phyloP scores from a whole-genome alignment of 768 basidiomycete genomes.

The Pholiota molesta region DNA sequence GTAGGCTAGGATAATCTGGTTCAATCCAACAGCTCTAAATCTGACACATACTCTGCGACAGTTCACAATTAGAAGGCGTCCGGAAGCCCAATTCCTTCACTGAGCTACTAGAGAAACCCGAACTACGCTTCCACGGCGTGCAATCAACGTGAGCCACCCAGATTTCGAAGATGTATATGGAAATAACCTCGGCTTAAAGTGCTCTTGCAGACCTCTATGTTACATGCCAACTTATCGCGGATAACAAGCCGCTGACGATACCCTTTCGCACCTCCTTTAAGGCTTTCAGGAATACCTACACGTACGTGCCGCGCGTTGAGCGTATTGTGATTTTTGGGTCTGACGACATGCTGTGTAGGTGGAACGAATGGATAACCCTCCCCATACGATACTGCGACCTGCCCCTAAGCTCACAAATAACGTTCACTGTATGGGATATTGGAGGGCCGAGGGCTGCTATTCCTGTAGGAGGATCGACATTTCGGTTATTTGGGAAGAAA shows the following conservation, averaged over 20 bases:
- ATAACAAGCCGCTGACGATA: conserved; percentile 92
- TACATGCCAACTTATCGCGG: conserved; percentile 88
- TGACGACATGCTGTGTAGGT: conserved; percentile 44
- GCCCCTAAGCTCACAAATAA: conserved; percentile 86
- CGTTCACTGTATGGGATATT: conserved; percentile 96
- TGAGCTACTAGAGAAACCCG: conserved; percentile 82
- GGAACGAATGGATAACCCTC: conserved; percentile 95
- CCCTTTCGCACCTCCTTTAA: conserved; percentile 93
- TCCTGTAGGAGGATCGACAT: conserved; percentile 91
- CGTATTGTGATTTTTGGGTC: neutral
- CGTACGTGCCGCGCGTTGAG: conserved; percentile 43
- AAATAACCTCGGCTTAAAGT: conserved; percentile 49
- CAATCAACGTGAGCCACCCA: conserved; percentile 66
- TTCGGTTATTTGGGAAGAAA: conserved; percentile 92
- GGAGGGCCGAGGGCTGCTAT: conserved; percentile 77
- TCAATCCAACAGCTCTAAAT: neutral
- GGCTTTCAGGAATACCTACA: conserved; percentile 83
- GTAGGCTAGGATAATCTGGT: conserved; percentile 34
- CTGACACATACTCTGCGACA: conserved; percentile 27
- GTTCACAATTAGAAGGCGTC: conserved; percentile 85
- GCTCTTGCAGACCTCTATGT: conserved; percentile 92
- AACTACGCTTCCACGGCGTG: conserved; percentile 80
- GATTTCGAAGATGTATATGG: conserved; percentile 16
- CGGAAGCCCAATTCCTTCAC: conserved; percentile 73
- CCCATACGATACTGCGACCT: conserved; percentile 94